Conservation (phyloP, 441 rosid species). For the Syzygium malaccense region DNA sequence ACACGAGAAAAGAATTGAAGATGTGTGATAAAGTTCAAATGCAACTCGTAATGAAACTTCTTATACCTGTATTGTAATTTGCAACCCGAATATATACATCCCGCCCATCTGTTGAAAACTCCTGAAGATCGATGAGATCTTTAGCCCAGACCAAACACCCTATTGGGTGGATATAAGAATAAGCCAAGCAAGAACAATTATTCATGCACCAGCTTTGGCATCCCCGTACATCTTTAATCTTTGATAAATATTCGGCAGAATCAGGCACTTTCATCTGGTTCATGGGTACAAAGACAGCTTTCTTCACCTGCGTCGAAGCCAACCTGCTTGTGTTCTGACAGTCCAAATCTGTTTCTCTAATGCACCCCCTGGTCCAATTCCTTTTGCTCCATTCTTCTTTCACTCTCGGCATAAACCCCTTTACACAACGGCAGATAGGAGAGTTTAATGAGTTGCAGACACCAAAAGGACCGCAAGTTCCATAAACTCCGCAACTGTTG, state of each 20-base stretch:
- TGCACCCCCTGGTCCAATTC: background rate
- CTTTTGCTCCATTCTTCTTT: background rate
- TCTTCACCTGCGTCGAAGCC: background rate
- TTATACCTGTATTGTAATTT: background rate
- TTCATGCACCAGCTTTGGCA: background rate
- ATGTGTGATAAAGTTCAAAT: accelerated
- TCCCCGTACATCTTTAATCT: background rate
- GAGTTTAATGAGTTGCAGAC: background rate
- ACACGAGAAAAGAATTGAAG: background rate
- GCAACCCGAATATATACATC: background rate
- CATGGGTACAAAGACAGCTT: background rate
- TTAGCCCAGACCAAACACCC: background rate
- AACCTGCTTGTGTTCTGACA: background rate
- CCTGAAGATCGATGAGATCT: background rate
- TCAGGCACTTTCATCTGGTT: background rate
- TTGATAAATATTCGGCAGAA: background rate
- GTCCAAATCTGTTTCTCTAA: background rate
- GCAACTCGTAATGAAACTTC: background rate
- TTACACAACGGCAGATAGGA: background rate
- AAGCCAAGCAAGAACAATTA: background rate
- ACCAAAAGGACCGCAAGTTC: background rate
- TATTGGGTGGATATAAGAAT: accelerated
- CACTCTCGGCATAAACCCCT: background rate
- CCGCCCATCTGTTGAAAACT: background rate
- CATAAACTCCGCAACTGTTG: background rate